Evolutionary conservation across 2,329 filamentous ascomycete species (phyloP).

Genomic region (Talaromyces sp.): DNA sequence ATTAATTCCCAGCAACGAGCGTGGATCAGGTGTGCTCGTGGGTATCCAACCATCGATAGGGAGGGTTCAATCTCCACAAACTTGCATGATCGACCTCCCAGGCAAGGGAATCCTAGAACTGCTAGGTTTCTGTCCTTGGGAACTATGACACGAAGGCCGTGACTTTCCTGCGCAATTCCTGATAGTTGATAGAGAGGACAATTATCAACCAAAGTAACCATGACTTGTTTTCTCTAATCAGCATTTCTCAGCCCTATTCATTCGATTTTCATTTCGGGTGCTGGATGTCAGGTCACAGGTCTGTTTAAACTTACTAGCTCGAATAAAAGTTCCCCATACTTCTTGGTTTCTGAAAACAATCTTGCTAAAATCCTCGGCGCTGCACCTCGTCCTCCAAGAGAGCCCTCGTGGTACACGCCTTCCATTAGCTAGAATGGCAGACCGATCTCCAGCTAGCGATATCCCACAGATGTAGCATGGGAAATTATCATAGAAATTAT

Average conservation of each 20-base stretch:
- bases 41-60: neutral
- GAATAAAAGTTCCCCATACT: constrained; percentile 6
- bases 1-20: constrained; percentile 6
- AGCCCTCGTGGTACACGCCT: neutral
- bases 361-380: constrained; percentile 3
- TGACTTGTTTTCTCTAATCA: neutral
- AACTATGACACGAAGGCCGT: neutral
- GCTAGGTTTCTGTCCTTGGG: constrained; percentile 2
- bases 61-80: neutral
- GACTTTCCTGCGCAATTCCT: neutral
- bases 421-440: neutral
- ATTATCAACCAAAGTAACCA: neutral
- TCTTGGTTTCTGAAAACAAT: constrained; percentile 3
- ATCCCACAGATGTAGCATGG: neutral
- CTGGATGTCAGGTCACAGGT: no score
- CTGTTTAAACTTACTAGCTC: neutral
- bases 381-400: constrained; percentile 5
- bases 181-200: constrained; percentile 4
- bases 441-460: neutral
- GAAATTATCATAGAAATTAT: no score
- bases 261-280: no score
- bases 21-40: neutral
- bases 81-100: constrained; percentile 1
- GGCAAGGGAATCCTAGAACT: neutral
- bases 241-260: neutral